phyloP scores from a whole-genome alignment of 495 filamentous ascomycete genomes.

The Rhypophila decipiens region DNA sequence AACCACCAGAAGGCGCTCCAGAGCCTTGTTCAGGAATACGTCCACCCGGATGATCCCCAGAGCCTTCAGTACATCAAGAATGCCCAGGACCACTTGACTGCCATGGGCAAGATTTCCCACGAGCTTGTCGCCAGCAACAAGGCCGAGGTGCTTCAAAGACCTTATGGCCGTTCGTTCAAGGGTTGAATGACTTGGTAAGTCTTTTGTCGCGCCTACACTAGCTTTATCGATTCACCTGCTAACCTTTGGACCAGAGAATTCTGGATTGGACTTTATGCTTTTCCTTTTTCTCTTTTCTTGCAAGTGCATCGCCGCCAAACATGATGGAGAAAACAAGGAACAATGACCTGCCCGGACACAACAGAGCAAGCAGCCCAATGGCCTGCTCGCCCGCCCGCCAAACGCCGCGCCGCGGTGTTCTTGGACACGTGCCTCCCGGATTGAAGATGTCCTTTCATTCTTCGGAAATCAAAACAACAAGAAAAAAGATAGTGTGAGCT shows the following conservation, averaged over 20 bases:
- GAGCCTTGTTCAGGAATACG: constrained; percentile 33
- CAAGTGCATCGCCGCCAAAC: no score
- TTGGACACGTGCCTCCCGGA: no score
- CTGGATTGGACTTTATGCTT: neutral
- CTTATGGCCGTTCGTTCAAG: constrained; percentile 23
- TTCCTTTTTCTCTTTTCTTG: neutral
- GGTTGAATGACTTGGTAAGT: constrained; percentile 15
- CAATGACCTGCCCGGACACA: no score
- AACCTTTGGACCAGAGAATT: no score
- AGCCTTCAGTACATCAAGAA: constrained; percentile 38
- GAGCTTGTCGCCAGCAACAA: constrained; percentile 15
- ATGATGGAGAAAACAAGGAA: no score
- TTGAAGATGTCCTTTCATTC: no score
- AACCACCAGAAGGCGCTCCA: constrained; percentile 42
- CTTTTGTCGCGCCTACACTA: neutral
- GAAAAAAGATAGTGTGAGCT: no score
- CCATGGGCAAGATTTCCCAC: constrained; percentile 36
- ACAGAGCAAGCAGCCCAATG: no score
- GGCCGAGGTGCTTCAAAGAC: constrained; percentile 15
- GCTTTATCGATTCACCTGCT: no score
- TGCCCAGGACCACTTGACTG: constrained; percentile 35
- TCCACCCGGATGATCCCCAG: constrained; percentile 39
- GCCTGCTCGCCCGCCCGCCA: no score
- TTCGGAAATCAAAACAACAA: no score
- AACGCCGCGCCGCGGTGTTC: no score